Evolutionary conservation across 2,329 filamentous ascomycete species (phyloP).

Genomic region (Botrytis tulipae): DNA sequence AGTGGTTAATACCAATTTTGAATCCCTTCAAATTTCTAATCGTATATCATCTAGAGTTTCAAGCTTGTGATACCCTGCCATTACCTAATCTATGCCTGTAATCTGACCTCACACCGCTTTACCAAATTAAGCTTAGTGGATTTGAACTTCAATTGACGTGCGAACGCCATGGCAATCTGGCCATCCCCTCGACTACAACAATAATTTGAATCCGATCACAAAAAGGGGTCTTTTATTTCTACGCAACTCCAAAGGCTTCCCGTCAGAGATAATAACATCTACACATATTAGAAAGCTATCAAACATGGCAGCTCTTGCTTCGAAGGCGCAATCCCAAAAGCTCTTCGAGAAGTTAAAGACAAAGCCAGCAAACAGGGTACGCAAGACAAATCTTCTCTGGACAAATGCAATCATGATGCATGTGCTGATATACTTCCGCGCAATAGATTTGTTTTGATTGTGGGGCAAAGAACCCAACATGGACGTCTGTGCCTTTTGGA

Average conservation of each 20-base stretch:
- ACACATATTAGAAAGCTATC: slow-evolving; percentile 6
- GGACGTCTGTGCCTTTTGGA: slow-evolving; percentile 94
- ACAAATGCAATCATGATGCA: neutral
- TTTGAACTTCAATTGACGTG: neutral
- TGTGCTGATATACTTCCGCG: slow-evolving; percentile 25
- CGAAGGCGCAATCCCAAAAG: slow-evolving; percentile 92
- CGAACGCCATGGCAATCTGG: slow-evolving; percentile 35
- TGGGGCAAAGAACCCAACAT: slow-evolving; percentile 94
- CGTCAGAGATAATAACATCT: neutral
- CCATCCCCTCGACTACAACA: slow-evolving; percentile 24
- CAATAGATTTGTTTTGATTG: slow-evolving; percentile 95
- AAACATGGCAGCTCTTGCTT: slow-evolving; percentile 66
- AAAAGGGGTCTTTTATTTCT: slow-evolving; percentile 22
- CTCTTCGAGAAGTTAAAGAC: slow-evolving; percentile 97
- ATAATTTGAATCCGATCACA: slow-evolving; percentile 3
- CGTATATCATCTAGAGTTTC: neutral
- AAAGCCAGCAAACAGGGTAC: slow-evolving; percentile 90
- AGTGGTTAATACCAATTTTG: too few relatives aligned
- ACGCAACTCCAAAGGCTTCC: neutral
- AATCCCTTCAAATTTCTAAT: neutral
- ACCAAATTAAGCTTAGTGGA: slow-evolving; percentile 11
- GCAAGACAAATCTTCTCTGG: slow-evolving; percentile 37
- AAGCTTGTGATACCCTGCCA: neutral
- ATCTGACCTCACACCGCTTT: neutral
- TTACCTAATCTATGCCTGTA: neutral